A percentile compares a stretch with the other conserved stretches of the same genome.
These are phyloP conservation scores for Naganishia albida DNA, from an alignment of 1,284 basidiomycete species.

Conservation along the genomic window DNA sequence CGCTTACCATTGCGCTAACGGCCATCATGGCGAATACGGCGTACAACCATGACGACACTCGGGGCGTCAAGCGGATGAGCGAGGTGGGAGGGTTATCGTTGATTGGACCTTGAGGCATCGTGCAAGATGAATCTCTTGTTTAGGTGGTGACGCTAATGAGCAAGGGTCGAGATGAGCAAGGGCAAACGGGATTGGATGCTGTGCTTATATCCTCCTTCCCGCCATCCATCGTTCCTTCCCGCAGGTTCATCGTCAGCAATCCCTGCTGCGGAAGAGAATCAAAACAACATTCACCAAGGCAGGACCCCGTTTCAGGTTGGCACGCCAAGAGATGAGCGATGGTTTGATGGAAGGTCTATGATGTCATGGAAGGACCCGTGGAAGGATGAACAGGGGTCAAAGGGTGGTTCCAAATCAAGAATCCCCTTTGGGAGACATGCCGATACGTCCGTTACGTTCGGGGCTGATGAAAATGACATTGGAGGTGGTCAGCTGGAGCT, in stretches of 20 bases:
- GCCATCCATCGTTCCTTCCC: background rate
- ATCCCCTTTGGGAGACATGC: background rate
- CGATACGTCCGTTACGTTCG: too few relatives aligned
- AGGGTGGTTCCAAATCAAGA: too few relatives aligned
- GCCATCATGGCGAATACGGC: slow-evolving; percentile 10
- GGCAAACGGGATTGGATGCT: background rate
- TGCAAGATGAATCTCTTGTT: background rate
- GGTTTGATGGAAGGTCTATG: slow-evolving; percentile 1
- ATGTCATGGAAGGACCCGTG: background rate
- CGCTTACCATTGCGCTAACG: slow-evolving; percentile 9
- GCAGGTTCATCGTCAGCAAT: background rate
- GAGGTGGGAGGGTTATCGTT: slow-evolving; percentile 14
- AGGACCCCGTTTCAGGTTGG: background rate
- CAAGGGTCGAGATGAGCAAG: background rate
- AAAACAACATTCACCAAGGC: background rate
- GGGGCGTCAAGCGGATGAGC: slow-evolving; percentile 2
- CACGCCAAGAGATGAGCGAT: background rate
- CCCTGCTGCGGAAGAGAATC: background rate
- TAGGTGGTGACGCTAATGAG: background rate
- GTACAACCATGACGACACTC: slow-evolving; percentile 16
- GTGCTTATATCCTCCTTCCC: too few relatives aligned
- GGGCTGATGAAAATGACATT: too few relatives aligned
- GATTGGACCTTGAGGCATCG: slow-evolving; percentile 14
- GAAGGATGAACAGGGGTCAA: too few relatives aligned
- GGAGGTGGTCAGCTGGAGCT: too few relatives aligned